Conservation (phyloP, 2,329 filamentous ascomycete species). For the Diaporthe humulicola region DNA sequence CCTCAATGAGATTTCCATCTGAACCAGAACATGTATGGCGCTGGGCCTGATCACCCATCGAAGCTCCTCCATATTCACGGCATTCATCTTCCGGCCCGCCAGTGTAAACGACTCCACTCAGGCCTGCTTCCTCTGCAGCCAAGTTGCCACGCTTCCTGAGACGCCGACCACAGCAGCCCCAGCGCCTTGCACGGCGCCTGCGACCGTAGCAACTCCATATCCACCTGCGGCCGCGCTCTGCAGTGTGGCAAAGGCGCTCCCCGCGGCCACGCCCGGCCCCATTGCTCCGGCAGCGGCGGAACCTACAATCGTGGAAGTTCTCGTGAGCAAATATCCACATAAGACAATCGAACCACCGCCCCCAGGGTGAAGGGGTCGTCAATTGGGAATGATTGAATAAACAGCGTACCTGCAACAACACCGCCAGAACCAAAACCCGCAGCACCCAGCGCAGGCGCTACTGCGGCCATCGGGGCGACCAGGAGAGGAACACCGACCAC, state of each 20-base stretch:
- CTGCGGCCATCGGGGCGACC: slow-evolving; percentile 36
- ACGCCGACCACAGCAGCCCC: slow-evolving; percentile 29
- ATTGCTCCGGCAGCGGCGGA: slow-evolving; percentile 42
- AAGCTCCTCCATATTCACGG: neutral
- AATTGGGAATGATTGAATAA: slow-evolving; percentile 11
- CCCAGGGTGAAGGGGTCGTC: no score
- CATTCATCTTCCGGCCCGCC: neutral
- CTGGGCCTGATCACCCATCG: no score
- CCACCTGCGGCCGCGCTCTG: slow-evolving; percentile 45
- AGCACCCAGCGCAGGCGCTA: slow-evolving; percentile 27
- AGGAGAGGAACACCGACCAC: neutral
- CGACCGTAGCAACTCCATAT: slow-evolving; percentile 38
- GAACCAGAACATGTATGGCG: no score
- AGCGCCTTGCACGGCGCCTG: slow-evolving; percentile 32
- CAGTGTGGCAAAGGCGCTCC: slow-evolving; percentile 41
- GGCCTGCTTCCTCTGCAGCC: neutral
- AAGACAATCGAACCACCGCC: neutral
- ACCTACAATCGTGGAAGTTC: slow-evolving; percentile 35
- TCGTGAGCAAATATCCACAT: neutral
- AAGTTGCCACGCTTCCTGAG: slow-evolving; percentile 23
- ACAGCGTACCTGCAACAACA: slow-evolving; percentile 35
- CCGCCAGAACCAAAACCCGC: slow-evolving; percentile 37
- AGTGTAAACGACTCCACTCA: neutral
- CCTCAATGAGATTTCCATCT: neutral
- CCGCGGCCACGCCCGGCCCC: slow-evolving; percentile 39